phyloP scores from a whole-genome alignment of 1,139 yeast species.

The Saccharomyces hybrid region DNA sequence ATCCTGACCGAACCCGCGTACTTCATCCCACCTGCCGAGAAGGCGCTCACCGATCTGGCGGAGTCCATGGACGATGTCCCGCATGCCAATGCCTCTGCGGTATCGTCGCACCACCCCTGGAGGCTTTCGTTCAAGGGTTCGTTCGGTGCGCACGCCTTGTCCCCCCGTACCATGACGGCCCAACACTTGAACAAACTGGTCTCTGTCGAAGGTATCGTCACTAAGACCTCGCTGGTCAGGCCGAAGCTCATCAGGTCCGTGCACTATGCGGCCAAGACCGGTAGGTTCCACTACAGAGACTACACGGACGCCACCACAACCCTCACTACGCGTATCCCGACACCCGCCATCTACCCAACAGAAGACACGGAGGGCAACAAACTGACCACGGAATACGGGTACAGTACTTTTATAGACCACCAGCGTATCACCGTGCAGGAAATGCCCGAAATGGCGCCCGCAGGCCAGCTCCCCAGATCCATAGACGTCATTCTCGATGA shows the following conservation, averaged over 20 bases:
- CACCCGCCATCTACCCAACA: conserved; percentile 87
- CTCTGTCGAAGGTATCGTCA: conserved; percentile 91
- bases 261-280: conserved; percentile 83
- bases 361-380: conserved; percentile 90
- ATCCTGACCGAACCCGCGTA: conserved; percentile 73
- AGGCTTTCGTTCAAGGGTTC: conserved; percentile 78
- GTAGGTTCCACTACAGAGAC: conserved; percentile 81
- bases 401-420: conserved; percentile 87
- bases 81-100: conserved; percentile 8
- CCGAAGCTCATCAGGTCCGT: conserved; percentile 91
- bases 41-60: conserved; percentile 78
- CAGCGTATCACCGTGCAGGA: conserved; percentile 92
- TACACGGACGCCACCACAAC: conserved; percentile 91
- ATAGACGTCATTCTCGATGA: conserved; percentile 88
- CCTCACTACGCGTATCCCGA: conserved; percentile 55
- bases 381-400: conserved; percentile 85
- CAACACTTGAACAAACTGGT: conserved; percentile 71
- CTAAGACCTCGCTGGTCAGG: conserved; percentile 85
- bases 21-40: conserved; percentile 80
- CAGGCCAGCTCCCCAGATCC: conserved; percentile 94
- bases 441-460: conserved; percentile 98
- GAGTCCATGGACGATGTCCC: conserved; percentile 52
- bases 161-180: conserved; percentile 83
- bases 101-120: conserved; percentile 22
- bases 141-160: conserved; percentile 79